Conservation (phyloP, 257 asterid species). For the Solanum boliviense region DNA sequence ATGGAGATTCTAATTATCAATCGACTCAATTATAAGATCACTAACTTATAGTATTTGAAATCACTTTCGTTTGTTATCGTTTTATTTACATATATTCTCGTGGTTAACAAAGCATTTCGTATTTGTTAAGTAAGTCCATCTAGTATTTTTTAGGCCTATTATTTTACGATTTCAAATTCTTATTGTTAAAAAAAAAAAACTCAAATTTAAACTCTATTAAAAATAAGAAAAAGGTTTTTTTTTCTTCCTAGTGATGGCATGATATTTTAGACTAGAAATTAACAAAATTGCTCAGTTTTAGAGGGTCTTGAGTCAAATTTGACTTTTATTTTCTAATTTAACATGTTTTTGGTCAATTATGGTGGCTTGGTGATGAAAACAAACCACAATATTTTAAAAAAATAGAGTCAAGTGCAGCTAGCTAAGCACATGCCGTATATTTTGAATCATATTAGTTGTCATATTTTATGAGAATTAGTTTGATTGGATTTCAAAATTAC, state of each 20-base stretch:
- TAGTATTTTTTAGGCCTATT: too few relatives aligned
- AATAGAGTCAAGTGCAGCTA: not conserved
- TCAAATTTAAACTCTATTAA: too few relatives aligned
- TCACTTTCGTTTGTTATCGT: not conserved
- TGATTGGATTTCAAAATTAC: too few relatives aligned
- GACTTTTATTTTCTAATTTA: not conserved
- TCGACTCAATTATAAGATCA: too few relatives aligned
- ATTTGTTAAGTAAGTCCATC: not conserved
- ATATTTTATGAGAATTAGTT: not conserved
- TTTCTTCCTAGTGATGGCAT: not conserved
- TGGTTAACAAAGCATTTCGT: too few relatives aligned
- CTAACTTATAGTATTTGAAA: not conserved
- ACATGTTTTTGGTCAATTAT: not conserved
- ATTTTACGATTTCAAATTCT: too few relatives aligned
- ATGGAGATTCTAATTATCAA: too few relatives aligned
- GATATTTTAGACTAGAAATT: not conserved
- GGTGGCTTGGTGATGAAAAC: not conserved
- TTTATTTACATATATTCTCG: too few relatives aligned
- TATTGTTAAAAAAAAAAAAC: too few relatives aligned
- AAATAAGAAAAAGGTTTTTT: too few relatives aligned
- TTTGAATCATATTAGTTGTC: too few relatives aligned
- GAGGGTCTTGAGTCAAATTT: not conserved
- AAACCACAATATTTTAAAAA: not conserved
- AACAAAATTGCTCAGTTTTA: not conserved
- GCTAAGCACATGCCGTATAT: not conserved